phyloP scores from a whole-genome alignment of 805 yeast genomes.

The Saccharomycopsis olivae region DNA sequence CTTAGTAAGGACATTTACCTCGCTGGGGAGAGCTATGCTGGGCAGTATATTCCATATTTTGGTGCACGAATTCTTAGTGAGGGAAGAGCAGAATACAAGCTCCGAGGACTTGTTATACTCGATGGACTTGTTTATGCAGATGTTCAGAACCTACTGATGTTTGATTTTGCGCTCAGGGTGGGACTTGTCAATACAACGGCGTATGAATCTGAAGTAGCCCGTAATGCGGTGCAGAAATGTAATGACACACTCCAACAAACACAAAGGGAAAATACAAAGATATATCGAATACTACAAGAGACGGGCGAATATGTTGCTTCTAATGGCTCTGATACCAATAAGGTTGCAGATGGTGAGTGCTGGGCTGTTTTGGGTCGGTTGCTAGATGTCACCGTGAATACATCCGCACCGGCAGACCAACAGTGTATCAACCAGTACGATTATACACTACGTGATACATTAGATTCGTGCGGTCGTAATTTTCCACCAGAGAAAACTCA shows the following conservation, averaged over 20 bases:
- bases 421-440: no score
- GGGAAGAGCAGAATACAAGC: no score
- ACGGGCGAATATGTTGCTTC: constrained; percentile 15
- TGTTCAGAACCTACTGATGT: constrained; percentile 31
- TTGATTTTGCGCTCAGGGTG: constrained; percentile 41
- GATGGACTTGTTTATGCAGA: no score
- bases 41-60: no score
- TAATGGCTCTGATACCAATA: constrained; percentile 7
- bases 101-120: no score
- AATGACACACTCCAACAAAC: constrained; percentile 4
- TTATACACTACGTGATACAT: no score
- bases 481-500: no score
- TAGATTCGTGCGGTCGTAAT: no score
- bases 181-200: constrained; percentile 1
- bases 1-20: no score
- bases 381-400: constrained; percentile 5
- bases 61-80: no score
- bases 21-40: no score
- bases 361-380: constrained; percentile 2
- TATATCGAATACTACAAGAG: constrained; percentile 9
- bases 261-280: constrained; percentile 2
- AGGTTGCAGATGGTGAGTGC: constrained; percentile 8
- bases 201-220: constrained; percentile 40
- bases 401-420: constrained; percentile 20
- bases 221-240: constrained; percentile 34